Evolutionary conservation across 1,284 basidiomycete genomes (phyloP), one percentile per base, ranked within the genome.

Genomic region (Jaminaea rosea): DNA sequence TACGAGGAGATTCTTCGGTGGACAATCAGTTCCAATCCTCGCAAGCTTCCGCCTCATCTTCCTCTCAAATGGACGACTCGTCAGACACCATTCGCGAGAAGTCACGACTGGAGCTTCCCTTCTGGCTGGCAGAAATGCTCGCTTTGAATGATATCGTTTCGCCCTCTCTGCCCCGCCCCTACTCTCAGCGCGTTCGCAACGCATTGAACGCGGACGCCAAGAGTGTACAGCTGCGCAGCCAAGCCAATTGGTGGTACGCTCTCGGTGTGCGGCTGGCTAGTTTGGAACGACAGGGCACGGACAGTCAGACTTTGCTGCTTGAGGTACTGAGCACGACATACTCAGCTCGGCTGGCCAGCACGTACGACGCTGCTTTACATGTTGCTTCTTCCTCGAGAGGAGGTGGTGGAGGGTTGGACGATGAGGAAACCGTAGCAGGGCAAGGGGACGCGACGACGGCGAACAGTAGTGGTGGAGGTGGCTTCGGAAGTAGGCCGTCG

Each of bases 91-190:
- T 50, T 13, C 13, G 36, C 4, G 31, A 42, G 13, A 31, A 37
- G 23, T 44, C 69, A 24, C 58, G 66, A 36, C 42, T 72, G 13
- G 67, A 72, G 46, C 58, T 73, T 3, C 69, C 67, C 3, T 73
- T 67, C 34, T 73, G 71, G 71, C 50, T 72, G 27, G 69, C 71
- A 1, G 67, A 70, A 26, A 50, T 65, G 3, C 63, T 73, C 29
- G 65, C 67, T 7, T 51, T 69, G 5, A 65, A 71, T 44, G 63
- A 65, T 29, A 57, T 65, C 28, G 60, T 72, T n/a, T 56, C 60
- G 29, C 58, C 72, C 34, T 61, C 62, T 49, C 59, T 69, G 17
- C 69, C 69, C 4, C 62, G 62, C 9, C 63, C 60, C n/a, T 72
- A 59, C 48, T 59, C 58, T 1, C 41, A 53, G 1, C 46, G 71